Conservation (phyloP, 495 filamentous ascomycete species). For the Tuber magnatum region DNA sequence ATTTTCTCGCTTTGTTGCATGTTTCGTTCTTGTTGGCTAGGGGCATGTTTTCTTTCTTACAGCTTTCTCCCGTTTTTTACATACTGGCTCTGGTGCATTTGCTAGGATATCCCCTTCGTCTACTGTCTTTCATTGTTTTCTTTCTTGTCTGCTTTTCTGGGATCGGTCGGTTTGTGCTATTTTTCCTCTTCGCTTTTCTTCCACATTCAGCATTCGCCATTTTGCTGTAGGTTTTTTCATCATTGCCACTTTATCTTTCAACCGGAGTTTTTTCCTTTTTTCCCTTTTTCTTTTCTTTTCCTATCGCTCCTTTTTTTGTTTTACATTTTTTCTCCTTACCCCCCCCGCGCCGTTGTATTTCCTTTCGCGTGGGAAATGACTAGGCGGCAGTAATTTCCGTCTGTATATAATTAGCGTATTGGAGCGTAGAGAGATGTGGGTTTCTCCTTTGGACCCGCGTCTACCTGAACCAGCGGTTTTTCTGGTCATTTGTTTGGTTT, state of each 20-base stretch:
- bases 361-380: slow-evolving; percentile 14
- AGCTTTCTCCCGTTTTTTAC: slow-evolving; percentile 11
- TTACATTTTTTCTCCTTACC: slow-evolving; percentile 26
- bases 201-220: slow-evolving; percentile 26
- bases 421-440: slow-evolving; percentile 15
- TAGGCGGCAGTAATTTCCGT: slow-evolving; percentile 20
- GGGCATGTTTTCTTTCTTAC: slow-evolving; percentile 20
- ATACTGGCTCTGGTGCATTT: slow-evolving; percentile 31
- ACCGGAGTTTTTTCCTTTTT: slow-evolving; percentile 24
- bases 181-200: slow-evolving; percentile 25
- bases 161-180: slow-evolving; percentile 22
- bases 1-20: slow-evolving; percentile 17
- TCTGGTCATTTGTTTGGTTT: slow-evolving; percentile 5
- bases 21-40: slow-evolving; percentile 21
- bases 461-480: neutral
- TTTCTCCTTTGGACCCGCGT: neutral
- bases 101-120: slow-evolving; percentile 26
- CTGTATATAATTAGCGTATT: slow-evolving; percentile 26
- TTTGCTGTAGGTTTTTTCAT: slow-evolving; percentile 15
- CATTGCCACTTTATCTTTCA: slow-evolving; percentile 17
- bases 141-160: slow-evolving; percentile 18
- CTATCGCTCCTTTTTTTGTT: slow-evolving; percentile 9
- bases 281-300: neutral
- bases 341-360: slow-evolving; percentile 15
- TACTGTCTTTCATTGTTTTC: slow-evolving; percentile 10